phyloP scores from a whole-genome alignment of 2,329 filamentous ascomycete species.

The Ophiostoma perfectum region DNA sequence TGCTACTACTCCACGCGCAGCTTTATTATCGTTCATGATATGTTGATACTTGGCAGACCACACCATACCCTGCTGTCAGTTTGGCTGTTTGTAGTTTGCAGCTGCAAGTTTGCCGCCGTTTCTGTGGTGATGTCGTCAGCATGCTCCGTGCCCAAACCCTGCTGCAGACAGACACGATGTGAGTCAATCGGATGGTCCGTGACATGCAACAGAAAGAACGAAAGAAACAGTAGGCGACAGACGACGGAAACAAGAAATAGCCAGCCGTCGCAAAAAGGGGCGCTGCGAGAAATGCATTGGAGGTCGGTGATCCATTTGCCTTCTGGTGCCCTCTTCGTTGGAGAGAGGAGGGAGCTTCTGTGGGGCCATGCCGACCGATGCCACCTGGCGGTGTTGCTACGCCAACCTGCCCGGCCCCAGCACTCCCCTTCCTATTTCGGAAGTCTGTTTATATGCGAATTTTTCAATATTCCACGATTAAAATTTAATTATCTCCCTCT shows the following conservation, averaged over 20 bases:
- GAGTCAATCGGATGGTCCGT: slow-evolving; percentile 12
- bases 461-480: slow-evolving; percentile 5
- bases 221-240: neutral
- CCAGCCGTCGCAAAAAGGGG: neutral
- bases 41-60: too few relatives aligned
- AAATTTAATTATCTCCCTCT: neutral
- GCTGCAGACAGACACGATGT: slow-evolving; percentile 7
- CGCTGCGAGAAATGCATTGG: slow-evolving; percentile 14
- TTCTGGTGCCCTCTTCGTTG: neutral
- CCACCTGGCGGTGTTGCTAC: slow-evolving; percentile 23
- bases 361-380: slow-evolving; percentile 17
- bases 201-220: neutral
- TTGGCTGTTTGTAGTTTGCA: too few relatives aligned
- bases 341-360: neutral
- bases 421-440: slow-evolving; percentile 13
- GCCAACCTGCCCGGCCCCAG: slow-evolving; percentile 18
- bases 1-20: too few relatives aligned
- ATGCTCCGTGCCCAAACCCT: neutral
- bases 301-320: neutral
- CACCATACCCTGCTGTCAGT: too few relatives aligned
- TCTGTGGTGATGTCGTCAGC: slow-evolving; percentile 11
- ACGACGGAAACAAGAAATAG: neutral
- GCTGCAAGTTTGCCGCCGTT: neutral
- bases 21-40: too few relatives aligned
- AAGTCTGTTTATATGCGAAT: slow-evolving; percentile 23